Percentiles rank a stretch among this genome's conserved stretches.
Evolutionary conservation across 192 early-diverging fungal genomes (phyloP).

Genomic region (Backusella morwellensis): DNA sequence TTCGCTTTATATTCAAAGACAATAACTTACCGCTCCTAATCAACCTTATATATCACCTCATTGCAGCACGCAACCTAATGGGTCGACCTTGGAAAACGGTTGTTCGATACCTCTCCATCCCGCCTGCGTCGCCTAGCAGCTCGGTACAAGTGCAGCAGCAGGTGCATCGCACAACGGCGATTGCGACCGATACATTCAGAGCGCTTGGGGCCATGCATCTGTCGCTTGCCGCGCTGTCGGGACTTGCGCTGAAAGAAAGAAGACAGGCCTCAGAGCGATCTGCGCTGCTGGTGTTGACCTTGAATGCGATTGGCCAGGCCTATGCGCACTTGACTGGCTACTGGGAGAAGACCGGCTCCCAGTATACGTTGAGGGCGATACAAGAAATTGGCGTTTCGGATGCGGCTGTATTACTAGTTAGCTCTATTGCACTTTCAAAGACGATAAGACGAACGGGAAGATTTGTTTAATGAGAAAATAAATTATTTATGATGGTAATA

Average conservation of each 20-base stretch:
- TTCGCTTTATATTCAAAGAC: conserved; percentile 30
- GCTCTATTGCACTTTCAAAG: conserved; percentile 22
- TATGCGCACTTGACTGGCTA: conserved; percentile 23
- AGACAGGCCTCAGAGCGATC: conserved; percentile 25
- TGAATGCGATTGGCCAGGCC: conserved; percentile 18
- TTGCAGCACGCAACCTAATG: conserved; percentile 22
- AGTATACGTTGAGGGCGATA: conserved; percentile 22
- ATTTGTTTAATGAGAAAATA: conserved; percentile 10
- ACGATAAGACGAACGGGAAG: conserved; percentile 26
- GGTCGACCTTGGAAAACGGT: conserved; percentile 2
- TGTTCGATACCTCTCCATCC: conserved; percentile 14
- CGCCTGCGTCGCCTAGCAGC: not conserved
- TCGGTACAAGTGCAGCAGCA: not conserved
- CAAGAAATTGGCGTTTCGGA: conserved; percentile 26
- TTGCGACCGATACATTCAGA: conserved; percentile 18
- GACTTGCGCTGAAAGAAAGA: conserved; percentile 19
- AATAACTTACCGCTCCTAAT: conserved; percentile 33
- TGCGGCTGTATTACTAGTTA: conserved; percentile 3
- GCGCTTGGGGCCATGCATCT: conserved; percentile 18
- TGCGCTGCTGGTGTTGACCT: conserved; percentile 22
- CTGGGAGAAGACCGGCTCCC: not conserved
- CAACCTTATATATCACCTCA: conserved; percentile 25
- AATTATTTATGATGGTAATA: too few relatives aligned
- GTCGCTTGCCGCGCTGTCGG: conserved; percentile 12
- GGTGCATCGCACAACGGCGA: not conserved